phyloP scores from a whole-genome alignment of 257 asterid genomes.

The Ajuga chamaepitys region DNA sequence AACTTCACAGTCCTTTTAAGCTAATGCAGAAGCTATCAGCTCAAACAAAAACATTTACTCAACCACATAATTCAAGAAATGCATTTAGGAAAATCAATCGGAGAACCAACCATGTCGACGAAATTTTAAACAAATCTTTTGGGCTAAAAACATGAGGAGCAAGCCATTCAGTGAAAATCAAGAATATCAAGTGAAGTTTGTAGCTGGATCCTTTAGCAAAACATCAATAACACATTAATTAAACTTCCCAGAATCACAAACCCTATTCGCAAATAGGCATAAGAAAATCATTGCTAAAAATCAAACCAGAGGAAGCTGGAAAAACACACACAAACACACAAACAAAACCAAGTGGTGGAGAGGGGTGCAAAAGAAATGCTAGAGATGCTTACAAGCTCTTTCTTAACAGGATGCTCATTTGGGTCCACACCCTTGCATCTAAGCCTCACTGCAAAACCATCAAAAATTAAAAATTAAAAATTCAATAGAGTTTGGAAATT shows the following conservation, averaged over 20 bases:
- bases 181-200: neutral
- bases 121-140: neutral
- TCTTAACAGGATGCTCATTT: slow-evolving; percentile 71
- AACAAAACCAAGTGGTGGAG: neutral
- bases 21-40: slow-evolving; percentile 1
- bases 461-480: neutral
- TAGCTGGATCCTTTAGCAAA: neutral
- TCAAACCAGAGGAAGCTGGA: neutral
- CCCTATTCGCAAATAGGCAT: neutral
- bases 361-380: neutral
- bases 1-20: neutral
- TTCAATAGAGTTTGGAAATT: neutral
- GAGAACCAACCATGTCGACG: neutral
- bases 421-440: slow-evolving; percentile 89
- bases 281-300: neutral
- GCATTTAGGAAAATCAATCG: neutral
- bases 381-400: slow-evolving; percentile 57
- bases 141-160: neutral
- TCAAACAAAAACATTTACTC: neutral
- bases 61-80: neutral
- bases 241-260: too few relatives aligned
- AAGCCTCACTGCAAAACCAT: slow-evolving; percentile 66
- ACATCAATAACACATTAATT: neutral
- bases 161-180: neutral
- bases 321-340: neutral